A percentile compares a stretch with the other conserved stretches of the same genome.
Evolutionary conservation across 495 filamentous ascomycete genomes (phyloP).

Genomic region (Daldinia decipiens): DNA sequence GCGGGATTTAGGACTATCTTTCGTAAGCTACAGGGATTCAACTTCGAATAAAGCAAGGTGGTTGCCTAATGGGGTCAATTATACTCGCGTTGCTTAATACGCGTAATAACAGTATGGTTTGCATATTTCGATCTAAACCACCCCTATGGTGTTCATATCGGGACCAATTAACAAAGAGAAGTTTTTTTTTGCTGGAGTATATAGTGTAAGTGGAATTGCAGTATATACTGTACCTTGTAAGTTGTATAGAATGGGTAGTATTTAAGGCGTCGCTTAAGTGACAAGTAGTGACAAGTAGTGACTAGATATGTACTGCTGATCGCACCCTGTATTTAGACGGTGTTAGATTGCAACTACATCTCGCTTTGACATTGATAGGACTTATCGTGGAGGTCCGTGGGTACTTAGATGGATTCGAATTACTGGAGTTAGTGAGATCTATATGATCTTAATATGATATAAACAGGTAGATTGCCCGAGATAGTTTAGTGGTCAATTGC

Average conservation of each 20-base stretch:
- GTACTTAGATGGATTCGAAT: not conserved
- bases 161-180: not conserved
- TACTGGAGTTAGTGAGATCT: not conserved
- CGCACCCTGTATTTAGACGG: not conserved
- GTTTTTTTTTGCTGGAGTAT: not conserved
- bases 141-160: constrained; percentile 2
- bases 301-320: not conserved
- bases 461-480: not conserved
- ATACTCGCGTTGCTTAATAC: constrained; percentile 2
- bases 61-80: constrained; percentile 5
- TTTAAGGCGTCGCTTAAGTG: not conserved
- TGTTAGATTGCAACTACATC: not conserved
- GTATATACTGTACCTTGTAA: not conserved
- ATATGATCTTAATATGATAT: not conserved
- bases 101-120: not conserved
- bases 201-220: not conserved
- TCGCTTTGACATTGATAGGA: not conserved
- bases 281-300: not conserved
- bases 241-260: not conserved
- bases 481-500: too few relatives aligned
- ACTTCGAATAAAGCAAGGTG: not conserved
- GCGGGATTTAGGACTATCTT: not conserved
- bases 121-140: not conserved
- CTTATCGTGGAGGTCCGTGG: not conserved
- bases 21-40: constrained; percentile 1